Base-by-base conservation (phyloP, 495 filamentous ascomycete genomes). In the Aspergillus nanangensis region DNA sequence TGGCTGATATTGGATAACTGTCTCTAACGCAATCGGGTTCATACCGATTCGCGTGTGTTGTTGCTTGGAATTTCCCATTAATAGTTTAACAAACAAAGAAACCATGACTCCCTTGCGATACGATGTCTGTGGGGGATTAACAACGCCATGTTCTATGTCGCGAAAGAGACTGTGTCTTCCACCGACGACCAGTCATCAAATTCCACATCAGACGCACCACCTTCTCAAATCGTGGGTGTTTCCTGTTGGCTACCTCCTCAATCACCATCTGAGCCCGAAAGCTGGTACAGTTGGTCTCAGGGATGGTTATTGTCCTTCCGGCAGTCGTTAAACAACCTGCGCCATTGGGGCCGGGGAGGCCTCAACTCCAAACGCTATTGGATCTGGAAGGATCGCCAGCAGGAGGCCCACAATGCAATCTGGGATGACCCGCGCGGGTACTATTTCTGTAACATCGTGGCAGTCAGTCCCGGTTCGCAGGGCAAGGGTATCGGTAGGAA, bases 391-490 rank as follows among this genome's bases (percentile, higher is more conserved):
- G 53, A 62, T 25, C 40, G 67, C 4, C 74, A 75, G 57, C 55
- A 63, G 18, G 69, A 68, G 11, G 65, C 73, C 1, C 61, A 74
- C 42, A 55, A 62, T 0, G 46, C 56, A 5, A 58, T 69, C n/a
- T 74, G 71, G 65, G 57, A 56, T 19, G 55, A 66, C 34, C 62
- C 72, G 4, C 51, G 50, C 2, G 83, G 83, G 0, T 87, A 87
- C 50, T 86, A 85, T 50, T 87, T 86, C 48, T 79, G 82, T 48
- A 87, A 84, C 53, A 80, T 85, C 36, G 76, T 87, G 50, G 80
- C 80, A 3, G 82, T 86, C 13, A 58, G 71, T 21, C 81, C 81
- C 0, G 68, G 75, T 41, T 68, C 65, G 37, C 81, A 83, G 58
- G 76, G 77, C 2, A 74, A 64, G 55, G 82, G 83, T 0, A 69